Conservation (phyloP, 768 basidiomycete genomes). For the Tricholomella constricta region DNA sequence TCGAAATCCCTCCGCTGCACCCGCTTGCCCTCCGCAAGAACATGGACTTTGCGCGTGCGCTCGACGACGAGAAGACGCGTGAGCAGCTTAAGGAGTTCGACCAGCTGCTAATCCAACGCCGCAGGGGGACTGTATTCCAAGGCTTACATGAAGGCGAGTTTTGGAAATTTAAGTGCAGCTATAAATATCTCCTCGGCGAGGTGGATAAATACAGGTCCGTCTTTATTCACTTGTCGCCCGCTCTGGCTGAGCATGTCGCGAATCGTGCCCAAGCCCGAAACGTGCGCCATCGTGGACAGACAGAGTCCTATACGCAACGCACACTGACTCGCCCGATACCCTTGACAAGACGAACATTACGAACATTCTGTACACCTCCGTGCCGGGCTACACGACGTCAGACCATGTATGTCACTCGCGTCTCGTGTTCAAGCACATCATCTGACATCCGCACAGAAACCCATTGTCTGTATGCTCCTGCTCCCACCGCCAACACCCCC, state of each 20-base stretch:
- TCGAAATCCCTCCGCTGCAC: conserved; percentile 63
- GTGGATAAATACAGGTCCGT: conserved; percentile 80
- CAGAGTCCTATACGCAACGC: conserved; percentile 82
- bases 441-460: conserved; percentile 60
- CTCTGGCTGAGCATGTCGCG: background rate
- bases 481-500: conserved; percentile 48
- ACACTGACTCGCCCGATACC: conserved; percentile 59
- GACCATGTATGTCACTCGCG: conserved; percentile 72
- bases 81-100: conserved; percentile 71
- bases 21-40: conserved; percentile 37
- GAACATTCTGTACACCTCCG: conserved; percentile 74
- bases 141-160: conserved; percentile 86
- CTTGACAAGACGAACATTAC: conserved; percentile 54
- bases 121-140: conserved; percentile 65
- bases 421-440: background rate
- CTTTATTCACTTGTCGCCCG: background rate
- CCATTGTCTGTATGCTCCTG: conserved; percentile 70
- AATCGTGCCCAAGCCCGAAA: conserved; percentile 45
- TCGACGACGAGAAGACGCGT: conserved; percentile 53
- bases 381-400: conserved; percentile 83
- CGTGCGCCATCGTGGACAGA: conserved; percentile 93
- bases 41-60: conserved; percentile 40
- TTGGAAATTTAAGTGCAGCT: conserved; percentile 88
- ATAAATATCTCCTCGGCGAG: conserved; percentile 82
- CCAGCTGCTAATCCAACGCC: conserved; percentile 65